Base-by-base conservation (phyloP, 306 rosid genomes). In the Albizia julibrissin region DNA sequence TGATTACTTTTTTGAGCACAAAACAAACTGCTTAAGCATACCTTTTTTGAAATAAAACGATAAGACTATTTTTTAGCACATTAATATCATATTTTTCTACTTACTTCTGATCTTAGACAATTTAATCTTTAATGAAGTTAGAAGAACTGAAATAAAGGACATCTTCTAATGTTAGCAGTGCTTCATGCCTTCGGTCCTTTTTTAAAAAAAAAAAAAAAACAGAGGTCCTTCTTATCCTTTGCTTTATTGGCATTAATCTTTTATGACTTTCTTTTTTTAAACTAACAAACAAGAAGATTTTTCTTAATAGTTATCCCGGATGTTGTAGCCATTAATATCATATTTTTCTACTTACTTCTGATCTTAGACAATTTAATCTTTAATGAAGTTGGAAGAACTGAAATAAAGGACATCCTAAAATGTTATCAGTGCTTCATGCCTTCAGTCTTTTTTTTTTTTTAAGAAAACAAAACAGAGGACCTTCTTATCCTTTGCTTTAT, bases 221-320 rank as follows among this genome's bases (percentile, higher is more conserved):
- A 16, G 22, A 18, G 71, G 71, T 14, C 12, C 24, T 15, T 66
- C 44, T 66, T 31, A 15, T 66, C 71, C 42, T 66, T 66, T 15
- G 9, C 43, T 31, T 7, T 33, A 2, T 8, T 31, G 43, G 71
- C 43, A 15, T 66, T 33, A 66, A 66, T 66, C 11, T 66, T 33
- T 18, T 16, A 66, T 66, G 39, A 10, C 73, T 5, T 39, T 69
- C 21, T n/a, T 13, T 12, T 22, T 0, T 4, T 10, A 1, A 39
- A 5, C 0, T 12, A 37, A 10, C 31, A 24, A 22, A 71, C 8
- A 26, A 42, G 11, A 69, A 40, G 75, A 42, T 70, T 13, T 24
- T 69, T 79, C 19, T 71, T 64, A 46, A 46, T 84, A 78, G 70
- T 79, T 79, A 62, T 83, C 68, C 47, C 59, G 10, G 62, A 59